phyloP scores from a whole-genome alignment of 495 filamentous ascomycete genomes.

The Hypoxylon subgilvum region DNA sequence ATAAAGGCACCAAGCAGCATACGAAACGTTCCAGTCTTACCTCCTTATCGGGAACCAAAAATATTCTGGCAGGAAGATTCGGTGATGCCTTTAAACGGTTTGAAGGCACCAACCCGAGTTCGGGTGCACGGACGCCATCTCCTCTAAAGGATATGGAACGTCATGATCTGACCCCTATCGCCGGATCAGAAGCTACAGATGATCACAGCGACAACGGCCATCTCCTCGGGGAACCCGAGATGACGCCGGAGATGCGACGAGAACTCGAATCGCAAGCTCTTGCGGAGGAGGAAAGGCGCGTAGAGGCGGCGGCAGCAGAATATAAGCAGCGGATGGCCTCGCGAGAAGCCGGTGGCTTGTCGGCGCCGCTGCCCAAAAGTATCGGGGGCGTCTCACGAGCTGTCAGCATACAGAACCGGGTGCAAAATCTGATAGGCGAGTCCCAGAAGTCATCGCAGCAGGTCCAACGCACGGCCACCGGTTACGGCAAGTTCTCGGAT shows the following conservation, averaged over 20 bases:
- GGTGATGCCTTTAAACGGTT: conserved; percentile 96
- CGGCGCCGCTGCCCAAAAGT: conserved; percentile 50
- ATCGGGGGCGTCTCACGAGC: conserved; percentile 69
- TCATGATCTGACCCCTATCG: conserved; percentile 70
- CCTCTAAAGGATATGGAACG: conserved; percentile 60
- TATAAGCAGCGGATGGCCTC: conserved; percentile 80
- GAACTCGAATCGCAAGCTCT: conserved; percentile 86
- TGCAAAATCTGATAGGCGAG: conserved; percentile 85
- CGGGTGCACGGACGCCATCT: conserved; percentile 59
- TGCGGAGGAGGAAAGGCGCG: conserved; percentile 88
- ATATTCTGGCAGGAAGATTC: conserved; percentile 86
- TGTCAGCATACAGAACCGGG: conserved; percentile 84
- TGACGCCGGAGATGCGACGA: conserved; percentile 87
- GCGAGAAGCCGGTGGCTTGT: conserved; percentile 52
- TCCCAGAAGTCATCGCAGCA: conserved; percentile 62
- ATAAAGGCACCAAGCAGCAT: conserved; percentile 68
- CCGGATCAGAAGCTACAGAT: conserved; percentile 76
- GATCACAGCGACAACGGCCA: conserved; percentile 71
- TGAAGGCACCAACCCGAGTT: conserved; percentile 64
- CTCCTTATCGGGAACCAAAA: conserved; percentile 81
- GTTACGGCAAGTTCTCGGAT: conserved; percentile 86
- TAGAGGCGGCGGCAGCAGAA: conserved; percentile 89
- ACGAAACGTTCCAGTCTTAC: conserved; percentile 82
- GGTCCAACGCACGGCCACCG: conserved; percentile 76
- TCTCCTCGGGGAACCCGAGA: conserved; percentile 62